A percentile compares a stretch with the other conserved stretches of the same genome.
Evolutionary conservation across 1,284 basidiomycete genomes (phyloP).

Genomic region (Golubevia sp.): DNA sequence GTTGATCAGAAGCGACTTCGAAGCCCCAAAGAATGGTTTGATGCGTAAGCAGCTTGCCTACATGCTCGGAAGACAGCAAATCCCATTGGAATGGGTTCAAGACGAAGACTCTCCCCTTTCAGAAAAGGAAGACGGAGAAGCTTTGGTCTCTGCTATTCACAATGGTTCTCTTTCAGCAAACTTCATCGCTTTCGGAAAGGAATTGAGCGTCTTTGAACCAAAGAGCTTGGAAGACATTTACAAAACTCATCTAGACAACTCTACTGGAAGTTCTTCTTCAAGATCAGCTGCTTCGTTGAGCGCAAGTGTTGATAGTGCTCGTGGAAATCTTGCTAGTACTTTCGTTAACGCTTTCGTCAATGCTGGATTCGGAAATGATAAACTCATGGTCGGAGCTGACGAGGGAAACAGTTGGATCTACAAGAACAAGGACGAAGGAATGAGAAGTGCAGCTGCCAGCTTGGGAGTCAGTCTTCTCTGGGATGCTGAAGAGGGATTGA

Average conservation of each 20-base stretch:
- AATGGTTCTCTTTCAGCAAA: conserved; percentile 73
- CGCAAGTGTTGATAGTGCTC: conserved; percentile 85
- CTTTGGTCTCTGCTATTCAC: conserved; percentile 71
- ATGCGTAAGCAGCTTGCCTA: conserved; percentile 97
- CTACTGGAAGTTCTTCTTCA: conserved; percentile 46
- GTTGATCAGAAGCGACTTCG: conserved; percentile 67
- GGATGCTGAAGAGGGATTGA: conserved; percentile 93
- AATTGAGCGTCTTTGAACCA: conserved; percentile 86
- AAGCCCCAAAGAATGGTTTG: conserved; percentile 40
- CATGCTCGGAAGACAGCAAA: conserved; percentile 87
- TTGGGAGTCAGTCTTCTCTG: conserved; percentile 91
- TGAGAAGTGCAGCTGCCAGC: conserved; percentile 94
- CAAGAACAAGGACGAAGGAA: conserved; percentile 99
- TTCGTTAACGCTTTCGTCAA: conserved; percentile 99
- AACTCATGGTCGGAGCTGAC: conserved; percentile 93
- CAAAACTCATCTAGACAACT: conserved; percentile 90
- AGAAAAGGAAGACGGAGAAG: conserved; percentile 68
- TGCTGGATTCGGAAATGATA: conserved; percentile 98
- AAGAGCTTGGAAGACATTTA: conserved; percentile 96
- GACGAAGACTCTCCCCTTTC: conserved; percentile 64
- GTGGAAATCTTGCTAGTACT: conserved; percentile 91
- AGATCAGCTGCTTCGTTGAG: not conserved
- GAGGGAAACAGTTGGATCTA: conserved; percentile 98
- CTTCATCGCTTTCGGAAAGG: conserved; percentile 92
- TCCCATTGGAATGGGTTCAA: conserved; percentile 88